Conservation (phyloP, 2,329 filamentous ascomycete genomes). For the Colletotrichum abscissum region DNA sequence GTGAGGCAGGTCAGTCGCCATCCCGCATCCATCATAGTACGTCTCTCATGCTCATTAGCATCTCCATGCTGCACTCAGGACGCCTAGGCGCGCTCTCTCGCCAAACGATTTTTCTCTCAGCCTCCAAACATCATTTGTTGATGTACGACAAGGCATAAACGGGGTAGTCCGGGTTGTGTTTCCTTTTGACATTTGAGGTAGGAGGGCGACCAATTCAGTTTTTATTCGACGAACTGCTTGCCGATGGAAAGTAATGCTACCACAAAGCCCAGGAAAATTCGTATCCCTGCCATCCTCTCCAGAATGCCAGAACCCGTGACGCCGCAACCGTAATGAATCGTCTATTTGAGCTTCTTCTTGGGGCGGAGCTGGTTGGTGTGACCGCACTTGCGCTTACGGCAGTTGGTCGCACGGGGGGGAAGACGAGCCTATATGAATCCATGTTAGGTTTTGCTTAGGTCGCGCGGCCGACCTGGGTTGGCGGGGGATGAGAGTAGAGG, state of each 20-base stretch:
- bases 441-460: neutral
- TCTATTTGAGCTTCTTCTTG: slow-evolving; percentile 99
- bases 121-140: neutral
- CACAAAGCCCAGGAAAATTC: slow-evolving; percentile 50
- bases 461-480: neutral
- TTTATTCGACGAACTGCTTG: slow-evolving; percentile 36
- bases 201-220: slow-evolving; percentile 34
- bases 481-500: slow-evolving; percentile 4
- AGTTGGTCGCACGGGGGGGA: slow-evolving; percentile 99
- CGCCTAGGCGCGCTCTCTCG: slow-evolving; percentile 30
- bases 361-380: slow-evolving; percentile 99
- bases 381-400: slow-evolving; percentile 99
- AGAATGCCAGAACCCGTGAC: slow-evolving; percentile 50
- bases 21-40: slow-evolving; percentile 36
- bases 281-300: slow-evolving; percentile 40
- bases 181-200: slow-evolving; percentile 17
- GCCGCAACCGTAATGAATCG: slow-evolving; percentile 56
- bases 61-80: slow-evolving; percentile 35
- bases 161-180: neutral
- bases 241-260: slow-evolving; percentile 47
- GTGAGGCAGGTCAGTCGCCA: slow-evolving; percentile 23
- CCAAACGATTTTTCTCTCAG: slow-evolving; percentile 22
- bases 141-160: neutral
- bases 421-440: slow-evolving; percentile 75
- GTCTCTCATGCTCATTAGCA: slow-evolving; percentile 29